Conservation (phyloP, 305 asterid genomes). For the Plantago coronopus region DNA sequence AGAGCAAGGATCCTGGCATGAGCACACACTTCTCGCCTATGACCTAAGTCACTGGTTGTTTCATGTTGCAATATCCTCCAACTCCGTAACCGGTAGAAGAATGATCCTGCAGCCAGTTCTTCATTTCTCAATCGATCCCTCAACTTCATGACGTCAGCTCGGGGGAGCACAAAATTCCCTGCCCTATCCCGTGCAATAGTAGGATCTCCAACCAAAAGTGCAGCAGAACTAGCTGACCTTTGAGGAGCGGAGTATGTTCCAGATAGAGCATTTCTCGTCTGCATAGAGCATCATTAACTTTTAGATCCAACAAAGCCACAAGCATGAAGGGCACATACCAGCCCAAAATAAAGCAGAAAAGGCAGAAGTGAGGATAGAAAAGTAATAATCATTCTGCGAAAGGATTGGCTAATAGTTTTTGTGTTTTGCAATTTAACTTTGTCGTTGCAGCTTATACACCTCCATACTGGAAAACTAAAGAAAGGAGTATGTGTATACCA, state of each 20-base stretch:
- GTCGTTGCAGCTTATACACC: not conserved
- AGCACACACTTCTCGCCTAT: slow-evolving; percentile 97
- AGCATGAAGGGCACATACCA: slow-evolving; percentile 10
- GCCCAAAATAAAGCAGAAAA: slow-evolving; percentile 6
- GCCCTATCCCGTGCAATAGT: slow-evolving; percentile 85
- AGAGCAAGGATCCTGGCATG: slow-evolving; percentile 97
- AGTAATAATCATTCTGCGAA: not conserved
- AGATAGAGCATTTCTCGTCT: slow-evolving; percentile 94
- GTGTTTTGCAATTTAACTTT: not conserved
- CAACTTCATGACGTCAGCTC: slow-evolving; percentile 97
- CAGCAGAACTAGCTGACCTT: slow-evolving; percentile 98
- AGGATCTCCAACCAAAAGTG: slow-evolving; percentile 98
- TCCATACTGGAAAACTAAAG: not conserved
- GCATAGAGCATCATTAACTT: slow-evolving; percentile 29
- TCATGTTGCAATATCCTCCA: slow-evolving; percentile 63
- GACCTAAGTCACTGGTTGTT: slow-evolving; percentile 73
- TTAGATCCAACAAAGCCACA: slow-evolving; percentile 27
- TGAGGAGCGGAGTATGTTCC: slow-evolving; percentile 99
- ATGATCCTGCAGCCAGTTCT: slow-evolving; percentile 89
- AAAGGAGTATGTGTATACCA: not conserved
- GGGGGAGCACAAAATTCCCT: slow-evolving; percentile 96
- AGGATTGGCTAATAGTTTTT: not conserved
- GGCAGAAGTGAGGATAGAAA: not conserved
- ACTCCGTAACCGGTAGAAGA: slow-evolving; percentile 56
- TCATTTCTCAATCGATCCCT: slow-evolving; percentile 97